These are phyloP conservation scores for Prorocentrum cordatum DNA, from an alignment of 169 alveolate genomes.

Conservation along the genomic window DNA sequence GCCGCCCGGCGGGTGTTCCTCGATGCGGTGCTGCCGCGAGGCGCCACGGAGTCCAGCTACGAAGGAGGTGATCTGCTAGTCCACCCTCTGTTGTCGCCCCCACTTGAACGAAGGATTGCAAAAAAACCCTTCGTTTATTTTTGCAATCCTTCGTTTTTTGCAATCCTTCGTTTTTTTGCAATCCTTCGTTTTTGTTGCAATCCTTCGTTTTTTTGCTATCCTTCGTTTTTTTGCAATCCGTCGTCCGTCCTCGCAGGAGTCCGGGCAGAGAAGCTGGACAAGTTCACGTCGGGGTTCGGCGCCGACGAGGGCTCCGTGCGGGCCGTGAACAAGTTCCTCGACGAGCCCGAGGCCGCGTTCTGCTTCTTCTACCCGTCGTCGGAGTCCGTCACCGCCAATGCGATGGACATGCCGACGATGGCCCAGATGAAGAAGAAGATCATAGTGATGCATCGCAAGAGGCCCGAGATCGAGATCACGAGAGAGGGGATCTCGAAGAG, in stretches of 20 bases:
- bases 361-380: constrained; percentile 48
- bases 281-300: constrained; percentile 22
- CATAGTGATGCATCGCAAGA: constrained; percentile 45
- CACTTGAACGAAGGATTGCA: no score
- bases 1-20: background rate
- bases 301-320: constrained; percentile 42
- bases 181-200: no score
- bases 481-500: constrained; percentile 14
- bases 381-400: constrained; percentile 36
- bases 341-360: constrained; percentile 46
- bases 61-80: background rate
- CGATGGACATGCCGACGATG: constrained; percentile 58
- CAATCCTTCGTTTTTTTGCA: no score
- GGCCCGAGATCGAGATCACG: constrained; percentile 20
- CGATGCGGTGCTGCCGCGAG: background rate
- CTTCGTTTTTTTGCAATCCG: background rate
- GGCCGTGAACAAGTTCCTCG: constrained; percentile 49
- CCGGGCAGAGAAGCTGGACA: constrained; percentile 28
- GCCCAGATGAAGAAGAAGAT: constrained; percentile 67
- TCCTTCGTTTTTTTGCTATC: background rate
- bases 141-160: no score
- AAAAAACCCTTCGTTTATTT: no score
- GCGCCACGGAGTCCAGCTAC: background rate
- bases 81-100: background rate
- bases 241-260: background rate